Evolutionary conservation across 2,329 filamentous ascomycete genomes (phyloP), one percentile per base, ranked within the genome.

Genomic region (Paracoccidioides brasiliensis): DNA sequence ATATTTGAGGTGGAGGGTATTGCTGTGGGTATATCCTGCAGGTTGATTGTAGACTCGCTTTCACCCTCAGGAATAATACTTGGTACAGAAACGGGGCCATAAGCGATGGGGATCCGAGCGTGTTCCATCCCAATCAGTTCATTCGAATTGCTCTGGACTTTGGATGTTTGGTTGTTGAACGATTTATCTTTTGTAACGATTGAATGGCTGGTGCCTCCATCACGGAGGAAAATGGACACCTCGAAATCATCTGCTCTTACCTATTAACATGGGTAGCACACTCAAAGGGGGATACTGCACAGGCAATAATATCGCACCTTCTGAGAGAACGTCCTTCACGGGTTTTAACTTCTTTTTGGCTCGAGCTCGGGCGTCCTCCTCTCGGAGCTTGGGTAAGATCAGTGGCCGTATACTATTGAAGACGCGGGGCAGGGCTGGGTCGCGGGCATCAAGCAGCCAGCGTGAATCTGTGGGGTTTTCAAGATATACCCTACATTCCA

Each of bases 401-500:
- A 91, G 77, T 0, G 90, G 91, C 8, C 87, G 85, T 54, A 97
- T 84, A 58, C 84, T 86, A 67, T 88, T 82, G 57, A 98, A 90
- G 63, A 97, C 84, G 60, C 85, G 85, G 42, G 85, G 83, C 12
- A 98, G 80, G 14, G 91, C 80, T 3, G 87, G 83, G 63, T 90
- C 78, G 40, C 86, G 79, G 64, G 86, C 85, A 61, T 95, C 80
- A 15, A 98, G 81, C 83, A 94, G 96, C 66, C 85, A 84, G 61
- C 88, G 81, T 30, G 83, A 82, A 58, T 95, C 82, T 10, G 85
- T 82, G 0, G 93, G 93, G 64, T 91, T 90, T 61, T 97, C 91
- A 49, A 96, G 82, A 71, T 97, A 97, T 62, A 98, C 93, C 61
- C 90, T 90, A 61, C 88, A 90, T 78, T 98, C 93, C n/a, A 98